Evolutionary conservation across 805 yeast genomes (phyloP).

Genomic region (Cyberlindnera subsufficiens): DNA sequence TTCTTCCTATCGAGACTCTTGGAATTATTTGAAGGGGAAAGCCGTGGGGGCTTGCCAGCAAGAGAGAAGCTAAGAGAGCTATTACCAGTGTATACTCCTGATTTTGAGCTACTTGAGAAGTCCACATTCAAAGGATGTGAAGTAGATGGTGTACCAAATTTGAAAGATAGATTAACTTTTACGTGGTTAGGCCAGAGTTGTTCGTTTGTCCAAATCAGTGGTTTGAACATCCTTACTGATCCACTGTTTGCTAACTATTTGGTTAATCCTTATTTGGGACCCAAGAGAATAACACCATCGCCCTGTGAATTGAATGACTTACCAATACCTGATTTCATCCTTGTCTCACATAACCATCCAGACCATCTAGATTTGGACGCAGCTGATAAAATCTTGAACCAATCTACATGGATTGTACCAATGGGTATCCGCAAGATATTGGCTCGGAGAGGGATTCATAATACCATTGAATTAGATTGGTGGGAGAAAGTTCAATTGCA

Average conservation of each 20-base stretch:
- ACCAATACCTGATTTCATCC: constrained; percentile 61
- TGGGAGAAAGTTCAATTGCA: constrained; percentile 63
- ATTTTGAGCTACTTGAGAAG: constrained; percentile 20
- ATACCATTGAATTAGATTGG: constrained; percentile 82
- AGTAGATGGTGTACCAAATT: constrained; percentile 25
- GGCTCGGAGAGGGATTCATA: constrained; percentile 50
- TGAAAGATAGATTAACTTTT: constrained; percentile 47
- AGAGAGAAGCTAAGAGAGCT: constrained; percentile 41
- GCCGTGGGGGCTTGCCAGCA: constrained; percentile 55
- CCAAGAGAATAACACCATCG: constrained; percentile 73
- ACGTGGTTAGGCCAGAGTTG: constrained; percentile 97
- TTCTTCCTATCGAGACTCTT: constrained; percentile 66
- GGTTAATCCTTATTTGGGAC: constrained; percentile 63
- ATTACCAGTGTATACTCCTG: constrained; percentile 58
- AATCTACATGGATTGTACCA: constrained; percentile 81
- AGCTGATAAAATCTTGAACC: constrained; percentile 47
- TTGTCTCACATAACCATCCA: constrained; percentile 93
- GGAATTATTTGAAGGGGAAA: constrained; percentile 58
- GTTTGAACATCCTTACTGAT: constrained; percentile 76
- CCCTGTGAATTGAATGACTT: constrained; percentile 64
- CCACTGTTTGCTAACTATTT: constrained; percentile 71
- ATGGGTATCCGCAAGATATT: constrained; percentile 62
- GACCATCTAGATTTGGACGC: constrained; percentile 79
- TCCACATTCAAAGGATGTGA: constrained; percentile 12
- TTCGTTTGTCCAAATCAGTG: constrained; percentile 62